These are phyloP conservation scores for Cladorrhinum sp. DNA, from an alignment of 2,329 filamentous ascomycete genomes.

Conservation along the genomic window DNA sequence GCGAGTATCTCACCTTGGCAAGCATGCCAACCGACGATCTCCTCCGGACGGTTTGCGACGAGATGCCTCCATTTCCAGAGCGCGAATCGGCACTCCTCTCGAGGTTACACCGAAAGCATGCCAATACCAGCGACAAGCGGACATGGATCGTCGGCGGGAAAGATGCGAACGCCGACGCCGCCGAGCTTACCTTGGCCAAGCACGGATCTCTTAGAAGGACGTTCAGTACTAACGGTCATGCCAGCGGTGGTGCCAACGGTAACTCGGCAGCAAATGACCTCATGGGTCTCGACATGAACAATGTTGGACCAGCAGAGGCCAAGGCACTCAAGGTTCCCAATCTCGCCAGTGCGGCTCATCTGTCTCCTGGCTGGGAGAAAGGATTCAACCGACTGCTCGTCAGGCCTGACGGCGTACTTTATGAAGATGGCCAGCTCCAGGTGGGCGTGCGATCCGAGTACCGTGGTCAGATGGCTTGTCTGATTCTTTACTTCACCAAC, in stretches of 20 bases:
- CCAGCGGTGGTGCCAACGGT: constrained; percentile 49
- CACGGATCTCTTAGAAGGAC: constrained; percentile 80
- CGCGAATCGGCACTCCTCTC: constrained; percentile 88
- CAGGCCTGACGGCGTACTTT: constrained; percentile 79
- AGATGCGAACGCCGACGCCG: constrained; percentile 79
- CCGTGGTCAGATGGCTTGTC: constrained; percentile 87
- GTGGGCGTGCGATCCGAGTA: constrained; percentile 92
- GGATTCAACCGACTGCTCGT: constrained; percentile 84
- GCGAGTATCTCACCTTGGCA: constrained; percentile 86
- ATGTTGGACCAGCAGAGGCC: constrained; percentile 53
- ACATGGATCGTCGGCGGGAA: constrained; percentile 99
- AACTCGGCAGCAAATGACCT: constrained; percentile 61
- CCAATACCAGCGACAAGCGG: constrained; percentile 86
- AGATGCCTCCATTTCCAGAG: constrained; percentile 98
- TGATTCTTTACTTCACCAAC: constrained; percentile 96
- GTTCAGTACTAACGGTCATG: constrained; percentile 62
- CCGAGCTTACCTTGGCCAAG: constrained; percentile 77
- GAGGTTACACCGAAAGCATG: constrained; percentile 89
- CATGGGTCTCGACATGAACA: constrained; percentile 75
- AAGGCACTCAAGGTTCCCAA: constrained; percentile 70
- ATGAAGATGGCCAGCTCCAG: constrained; percentile 93
- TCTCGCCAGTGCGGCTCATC: constrained; percentile 83
- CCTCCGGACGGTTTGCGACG: constrained; percentile 88
- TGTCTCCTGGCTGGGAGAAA: constrained; percentile 91
- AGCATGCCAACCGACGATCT: constrained; percentile 86